These are phyloP conservation scores for Gnetum montanum DNA, from an alignment of 75 land plant genomes.

Conservation along the genomic window DNA sequence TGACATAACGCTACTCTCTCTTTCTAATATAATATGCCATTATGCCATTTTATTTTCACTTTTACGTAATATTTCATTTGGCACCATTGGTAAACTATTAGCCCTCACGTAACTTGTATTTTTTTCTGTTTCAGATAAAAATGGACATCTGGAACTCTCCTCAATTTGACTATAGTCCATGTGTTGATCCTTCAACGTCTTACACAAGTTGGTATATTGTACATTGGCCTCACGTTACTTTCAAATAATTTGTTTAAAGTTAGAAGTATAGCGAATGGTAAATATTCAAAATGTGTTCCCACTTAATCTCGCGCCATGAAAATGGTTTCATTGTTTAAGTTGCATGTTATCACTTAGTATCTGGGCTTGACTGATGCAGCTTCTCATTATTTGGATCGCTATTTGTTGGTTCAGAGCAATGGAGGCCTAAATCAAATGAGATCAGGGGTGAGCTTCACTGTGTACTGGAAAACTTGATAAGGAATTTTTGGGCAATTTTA, in stretches of 20 bases:
- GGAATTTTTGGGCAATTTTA: too few species aligned
- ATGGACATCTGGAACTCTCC: too few species aligned
- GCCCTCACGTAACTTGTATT: too few species aligned
- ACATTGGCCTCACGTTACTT: background rate
- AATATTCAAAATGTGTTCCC: background rate
- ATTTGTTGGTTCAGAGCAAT: conserved; percentile 74
- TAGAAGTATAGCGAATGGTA: background rate
- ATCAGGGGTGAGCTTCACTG: conserved; percentile 56
- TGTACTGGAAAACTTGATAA: background rate
- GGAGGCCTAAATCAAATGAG: conserved; percentile 99
- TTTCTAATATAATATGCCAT: too few species aligned
- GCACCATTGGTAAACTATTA: too few species aligned
- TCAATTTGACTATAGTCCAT: conserved; percentile 38
- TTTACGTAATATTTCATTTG: too few species aligned
- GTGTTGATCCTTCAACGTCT: conserved; percentile 30
- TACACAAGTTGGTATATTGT: conserved; percentile 29
- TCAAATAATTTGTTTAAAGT: background rate
- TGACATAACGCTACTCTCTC: too few species aligned
- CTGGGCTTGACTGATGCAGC: conserved; percentile 15
- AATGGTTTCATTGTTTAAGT: background rate
- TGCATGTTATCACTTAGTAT: background rate
- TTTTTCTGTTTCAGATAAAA: too few species aligned
- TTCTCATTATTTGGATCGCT: conserved; percentile 32
- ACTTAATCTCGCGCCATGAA: background rate
- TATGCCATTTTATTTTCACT: too few species aligned